Percentiles rank a stretch among this genome's conserved stretches.
phyloP scores from a whole-genome alignment of 441 rosid species.

The Pelargonium fulgidum region DNA sequence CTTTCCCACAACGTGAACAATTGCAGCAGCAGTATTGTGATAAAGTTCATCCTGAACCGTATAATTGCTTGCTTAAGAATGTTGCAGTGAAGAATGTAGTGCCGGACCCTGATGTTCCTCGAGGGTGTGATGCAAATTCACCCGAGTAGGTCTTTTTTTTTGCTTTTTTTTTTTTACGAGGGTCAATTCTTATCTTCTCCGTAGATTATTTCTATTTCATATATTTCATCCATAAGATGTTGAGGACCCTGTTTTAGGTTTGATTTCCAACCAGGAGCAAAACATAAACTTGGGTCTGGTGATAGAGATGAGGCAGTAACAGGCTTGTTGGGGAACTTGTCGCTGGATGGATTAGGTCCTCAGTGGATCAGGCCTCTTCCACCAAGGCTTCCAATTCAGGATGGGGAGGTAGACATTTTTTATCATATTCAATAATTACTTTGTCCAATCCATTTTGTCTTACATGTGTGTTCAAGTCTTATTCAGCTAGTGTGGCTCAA shows the following conservation, averaged over 20 bases:
- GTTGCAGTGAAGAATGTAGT: slow-evolving; percentile 22
- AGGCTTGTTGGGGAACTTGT: slow-evolving; percentile 45
- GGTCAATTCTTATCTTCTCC: slow-evolving; percentile 9
- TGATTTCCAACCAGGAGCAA: slow-evolving; percentile 66
- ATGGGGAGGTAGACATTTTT: slow-evolving; percentile 56
- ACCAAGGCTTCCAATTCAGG: slow-evolving; percentile 67
- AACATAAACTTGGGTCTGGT: slow-evolving; percentile 77
- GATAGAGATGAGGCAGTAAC: slow-evolving; percentile 65
- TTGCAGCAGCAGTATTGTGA: no score
- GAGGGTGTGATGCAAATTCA: slow-evolving; percentile 60
- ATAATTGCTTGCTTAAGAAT: no score
- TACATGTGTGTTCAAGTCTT: slow-evolving; percentile 20
- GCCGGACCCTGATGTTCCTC: slow-evolving; percentile 78
- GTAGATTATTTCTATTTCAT: slow-evolving; percentile 15
- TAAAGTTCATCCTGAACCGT: no score
- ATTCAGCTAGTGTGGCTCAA: slow-evolving; percentile 85
- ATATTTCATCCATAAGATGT: slow-evolving; percentile 16
- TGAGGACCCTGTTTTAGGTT: slow-evolving; percentile 43
- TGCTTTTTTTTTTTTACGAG: not conserved
- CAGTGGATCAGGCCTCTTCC: slow-evolving; percentile 77
- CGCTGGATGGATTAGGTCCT: slow-evolving; percentile 54
- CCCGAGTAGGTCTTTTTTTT: slow-evolving; percentile 69
- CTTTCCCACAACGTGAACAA: no score
- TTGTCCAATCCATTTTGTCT: slow-evolving; percentile 15
- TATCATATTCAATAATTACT: slow-evolving; percentile 9